These are phyloP conservation scores for Arthromyces matolae DNA, from an alignment of 768 basidiomycete genomes.

Conservation along the genomic window DNA sequence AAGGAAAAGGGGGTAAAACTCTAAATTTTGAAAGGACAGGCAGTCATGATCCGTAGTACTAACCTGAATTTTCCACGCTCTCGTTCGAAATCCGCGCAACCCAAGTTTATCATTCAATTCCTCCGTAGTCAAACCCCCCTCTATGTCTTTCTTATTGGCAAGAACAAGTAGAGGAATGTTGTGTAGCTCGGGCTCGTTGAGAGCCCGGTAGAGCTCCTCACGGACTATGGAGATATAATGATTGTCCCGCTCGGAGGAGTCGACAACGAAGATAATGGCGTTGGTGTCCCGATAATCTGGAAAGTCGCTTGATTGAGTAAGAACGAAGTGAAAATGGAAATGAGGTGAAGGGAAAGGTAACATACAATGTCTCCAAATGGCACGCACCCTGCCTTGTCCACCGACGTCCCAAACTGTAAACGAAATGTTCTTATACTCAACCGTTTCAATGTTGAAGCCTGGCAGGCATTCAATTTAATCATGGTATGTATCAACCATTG, in stretches of 20 bases:
- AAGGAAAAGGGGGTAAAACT: not conserved
- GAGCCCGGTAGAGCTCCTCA: slow-evolving; percentile 98
- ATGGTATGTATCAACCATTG: too few species aligned
- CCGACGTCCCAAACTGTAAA: slow-evolving; percentile 99
- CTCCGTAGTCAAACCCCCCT: slow-evolving; percentile 98
- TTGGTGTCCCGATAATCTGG: slow-evolving; percentile 99
- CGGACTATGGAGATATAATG: slow-evolving; percentile 98
- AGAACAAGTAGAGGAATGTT: slow-evolving; percentile 98
- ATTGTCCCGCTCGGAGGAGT: slow-evolving; percentile 99
- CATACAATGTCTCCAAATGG: slow-evolving; percentile 99
- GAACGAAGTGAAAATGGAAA: slow-evolving; percentile 11
- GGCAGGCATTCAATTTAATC: slow-evolving; percentile 8
- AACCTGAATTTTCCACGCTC: slow-evolving; percentile 98
- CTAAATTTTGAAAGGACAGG: too few species aligned
- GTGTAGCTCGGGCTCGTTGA: slow-evolving; percentile 98
- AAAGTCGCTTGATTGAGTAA: too few species aligned
- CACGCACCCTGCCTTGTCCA: slow-evolving; percentile 99
- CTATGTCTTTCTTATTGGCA: slow-evolving; percentile 99
- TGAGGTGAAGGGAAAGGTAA: too few species aligned
- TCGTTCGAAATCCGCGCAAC: slow-evolving; percentile 92
- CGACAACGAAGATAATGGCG: slow-evolving; percentile 99
- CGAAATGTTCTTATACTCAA: slow-evolving; percentile 99
- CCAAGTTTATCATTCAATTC: slow-evolving; percentile 99
- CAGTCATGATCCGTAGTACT: too few species aligned
- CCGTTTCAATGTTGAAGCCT: slow-evolving; percentile 99